A percentile compares a stretch with the other conserved stretches of the same genome.
Conservation (phyloP, 441 rosid genomes). For the Erodium moschatum region DNA sequence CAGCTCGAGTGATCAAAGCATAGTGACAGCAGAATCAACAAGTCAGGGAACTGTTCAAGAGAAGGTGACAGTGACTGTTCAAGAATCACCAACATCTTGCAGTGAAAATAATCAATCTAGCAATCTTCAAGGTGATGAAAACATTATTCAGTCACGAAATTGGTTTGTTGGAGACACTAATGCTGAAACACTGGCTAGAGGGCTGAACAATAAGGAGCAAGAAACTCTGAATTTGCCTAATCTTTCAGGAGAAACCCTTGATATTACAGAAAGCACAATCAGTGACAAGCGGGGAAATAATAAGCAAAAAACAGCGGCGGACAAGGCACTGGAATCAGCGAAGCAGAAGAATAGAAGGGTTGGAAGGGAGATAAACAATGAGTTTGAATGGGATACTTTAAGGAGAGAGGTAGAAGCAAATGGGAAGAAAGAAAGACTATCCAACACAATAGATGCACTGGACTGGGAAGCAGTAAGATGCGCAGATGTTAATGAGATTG, state of each 20-base stretch:
- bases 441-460: constrained; percentile 58
- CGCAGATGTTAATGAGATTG: constrained; percentile 42
- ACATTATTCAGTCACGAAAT: constrained; percentile 23
- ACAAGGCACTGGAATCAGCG: constrained; percentile 29
- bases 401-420: constrained; percentile 44
- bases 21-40: constrained; percentile 23
- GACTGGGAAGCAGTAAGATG: constrained; percentile 80
- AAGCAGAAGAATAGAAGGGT: constrained; percentile 45
- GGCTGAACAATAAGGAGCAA: constrained; percentile 24
- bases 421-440: constrained; percentile 41
- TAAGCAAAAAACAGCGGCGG: constrained; percentile 26
- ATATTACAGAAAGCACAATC: constrained; percentile 33
- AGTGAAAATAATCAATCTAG: constrained; percentile 27
- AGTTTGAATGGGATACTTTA: constrained; percentile 71
- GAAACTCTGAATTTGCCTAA: constrained; percentile 16
- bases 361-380: constrained; percentile 37
- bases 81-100: constrained; percentile 26
- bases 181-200: constrained; percentile 23
- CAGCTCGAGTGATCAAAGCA: constrained; percentile 23
- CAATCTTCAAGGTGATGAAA: constrained; percentile 28
- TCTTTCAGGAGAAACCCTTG: constrained; percentile 28
- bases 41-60: constrained; percentile 25
- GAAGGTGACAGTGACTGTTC: constrained; percentile 14
- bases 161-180: constrained; percentile 23
- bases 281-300: constrained; percentile 10